Conservation (phyloP, 345 rosid species). For the Euphorbia peplus region DNA sequence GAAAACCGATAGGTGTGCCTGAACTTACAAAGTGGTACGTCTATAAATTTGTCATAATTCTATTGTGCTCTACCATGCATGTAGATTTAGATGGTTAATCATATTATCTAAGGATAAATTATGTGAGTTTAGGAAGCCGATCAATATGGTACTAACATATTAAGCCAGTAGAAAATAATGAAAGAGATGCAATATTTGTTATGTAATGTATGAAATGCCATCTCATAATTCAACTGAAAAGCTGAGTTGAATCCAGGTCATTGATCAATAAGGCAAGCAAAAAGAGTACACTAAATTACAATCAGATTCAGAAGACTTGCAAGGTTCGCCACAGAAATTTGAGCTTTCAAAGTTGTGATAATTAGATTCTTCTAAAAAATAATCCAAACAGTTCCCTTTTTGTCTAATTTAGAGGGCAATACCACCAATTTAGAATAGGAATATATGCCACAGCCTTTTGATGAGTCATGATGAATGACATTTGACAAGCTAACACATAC, state of each 20-base stretch:
- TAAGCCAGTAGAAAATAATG: too few relatives aligned
- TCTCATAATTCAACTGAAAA: slow-evolving; percentile 45
- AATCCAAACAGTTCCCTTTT: slow-evolving; percentile 8
- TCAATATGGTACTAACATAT: too few relatives aligned
- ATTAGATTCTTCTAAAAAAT: slow-evolving; percentile 50
- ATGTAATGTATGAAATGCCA: slow-evolving; percentile 17
- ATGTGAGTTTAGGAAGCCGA: too few relatives aligned
- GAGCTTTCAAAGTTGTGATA: slow-evolving; percentile 50
- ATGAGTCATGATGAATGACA: slow-evolving; percentile 26
- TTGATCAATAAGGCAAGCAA: too few relatives aligned
- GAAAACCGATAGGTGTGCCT: too few relatives aligned
- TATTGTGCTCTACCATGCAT: too few relatives aligned
- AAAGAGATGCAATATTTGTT: too few relatives aligned
- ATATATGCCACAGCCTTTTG: slow-evolving; percentile 46
- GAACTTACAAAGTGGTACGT: too few relatives aligned
- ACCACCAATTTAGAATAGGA: slow-evolving; percentile 52
- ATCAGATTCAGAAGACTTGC: slow-evolving; percentile 45
- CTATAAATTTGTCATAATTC: too few relatives aligned
- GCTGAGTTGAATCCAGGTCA: slow-evolving; percentile 65
- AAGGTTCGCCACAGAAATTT: slow-evolving; percentile 79
- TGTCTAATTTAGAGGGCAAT: slow-evolving; percentile 26
- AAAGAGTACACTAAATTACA: too few relatives aligned
- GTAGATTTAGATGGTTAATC: too few relatives aligned
- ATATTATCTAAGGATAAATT: too few relatives aligned
- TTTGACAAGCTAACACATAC: slow-evolving; percentile 27